Base-by-base conservation (phyloP, 495 filamentous ascomycete species). In the Poronia punctata region DNA sequence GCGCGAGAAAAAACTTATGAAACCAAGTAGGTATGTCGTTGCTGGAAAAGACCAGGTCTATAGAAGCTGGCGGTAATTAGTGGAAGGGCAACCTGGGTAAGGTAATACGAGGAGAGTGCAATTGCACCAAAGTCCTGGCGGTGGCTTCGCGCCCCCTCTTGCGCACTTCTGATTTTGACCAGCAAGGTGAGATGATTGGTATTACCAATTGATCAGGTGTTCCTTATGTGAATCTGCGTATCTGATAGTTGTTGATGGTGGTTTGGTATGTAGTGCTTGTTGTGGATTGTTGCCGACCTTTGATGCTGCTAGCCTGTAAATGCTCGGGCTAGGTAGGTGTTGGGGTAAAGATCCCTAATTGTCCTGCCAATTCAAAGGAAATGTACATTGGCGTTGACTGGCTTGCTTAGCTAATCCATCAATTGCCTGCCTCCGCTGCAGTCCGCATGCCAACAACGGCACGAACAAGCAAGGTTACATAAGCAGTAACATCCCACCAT, bases 321-420 rank as follows among this genome's bases (percentile, higher is more conserved):
- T 31, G 41, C 34, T 37, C 31, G 26, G 27, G 32, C 25, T 36
- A 37, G 16, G 26, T 25, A 5, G 23, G 41, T 45, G 42, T 45
- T 38, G 42, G 34, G 41, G 42, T 36, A 34, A 45, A 45, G 42
- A 38, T 45, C 15, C 41, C 33, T 17, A 20, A 30, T n/a, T 33
- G 27, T 45, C 42, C 42, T 38, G 26, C 28, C 26, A 32, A 45
- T 45, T 45, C 41, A 32, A 33, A 33, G 34, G 41, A 38, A 33
- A 38, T 45, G 42, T 23, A 21, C 42, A 11, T 14, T 45, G 32
- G 42, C 15, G 25, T 21, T 18, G 34, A 33, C 35, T 16, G 5
- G 19, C 16, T 21, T 22, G 42, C 42, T 45, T 45, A 45, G 19
- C 26, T 45, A 45, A 45, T 16, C 17, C 12, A 16, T 23, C n/a